Conservation (phyloP, 2,329 filamentous ascomycete species). For the Ilyonectria robusta region DNA sequence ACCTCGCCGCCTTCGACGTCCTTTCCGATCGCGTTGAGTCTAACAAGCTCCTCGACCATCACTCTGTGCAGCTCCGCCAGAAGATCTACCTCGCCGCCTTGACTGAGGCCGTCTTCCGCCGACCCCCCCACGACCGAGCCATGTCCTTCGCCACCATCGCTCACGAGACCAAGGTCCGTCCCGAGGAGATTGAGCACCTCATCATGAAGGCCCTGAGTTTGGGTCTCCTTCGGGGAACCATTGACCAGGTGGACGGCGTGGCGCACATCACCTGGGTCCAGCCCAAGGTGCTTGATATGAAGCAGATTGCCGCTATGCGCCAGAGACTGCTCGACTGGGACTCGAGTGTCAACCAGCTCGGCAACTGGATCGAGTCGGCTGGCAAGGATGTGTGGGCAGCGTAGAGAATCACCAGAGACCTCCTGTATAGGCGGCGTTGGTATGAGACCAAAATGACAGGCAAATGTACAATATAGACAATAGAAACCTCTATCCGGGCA, state of each 20-base stretch:
- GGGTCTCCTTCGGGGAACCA: conserved; percentile 89
- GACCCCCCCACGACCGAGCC: conserved; percentile 93
- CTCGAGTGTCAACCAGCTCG: conserved; percentile 92
- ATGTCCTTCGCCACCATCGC: conserved; percentile 93
- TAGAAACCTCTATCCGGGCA: conserved; percentile 45
- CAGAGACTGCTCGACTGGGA: conserved; percentile 93
- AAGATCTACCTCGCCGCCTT: conserved; percentile 98
- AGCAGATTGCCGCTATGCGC: conserved; percentile 94
- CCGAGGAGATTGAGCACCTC: conserved; percentile 95
- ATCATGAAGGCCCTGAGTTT: conserved; percentile 99
- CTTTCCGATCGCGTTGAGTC: conserved; percentile 85
- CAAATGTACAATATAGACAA: conserved; percentile 49
- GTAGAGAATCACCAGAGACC: conserved; percentile 55
- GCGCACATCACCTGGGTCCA: conserved; percentile 99
- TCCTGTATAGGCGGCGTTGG: conserved; percentile 17
- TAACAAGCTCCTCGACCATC: conserved; percentile 83
- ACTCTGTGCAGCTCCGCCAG: conserved; percentile 89
- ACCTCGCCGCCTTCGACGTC: conserved; percentile 88
- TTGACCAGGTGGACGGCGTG: conserved; percentile 95
- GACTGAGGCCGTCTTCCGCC: conserved; percentile 95
- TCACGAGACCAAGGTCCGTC: conserved; percentile 90
- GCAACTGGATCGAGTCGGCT: conserved; percentile 95
- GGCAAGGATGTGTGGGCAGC: conserved; percentile 97
- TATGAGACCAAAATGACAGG: conserved; percentile 36
- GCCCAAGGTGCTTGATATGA: conserved; percentile 96